Conservation (phyloP, 495 filamentous ascomycete genomes). For the Talaromyces stipitatus region DNA sequence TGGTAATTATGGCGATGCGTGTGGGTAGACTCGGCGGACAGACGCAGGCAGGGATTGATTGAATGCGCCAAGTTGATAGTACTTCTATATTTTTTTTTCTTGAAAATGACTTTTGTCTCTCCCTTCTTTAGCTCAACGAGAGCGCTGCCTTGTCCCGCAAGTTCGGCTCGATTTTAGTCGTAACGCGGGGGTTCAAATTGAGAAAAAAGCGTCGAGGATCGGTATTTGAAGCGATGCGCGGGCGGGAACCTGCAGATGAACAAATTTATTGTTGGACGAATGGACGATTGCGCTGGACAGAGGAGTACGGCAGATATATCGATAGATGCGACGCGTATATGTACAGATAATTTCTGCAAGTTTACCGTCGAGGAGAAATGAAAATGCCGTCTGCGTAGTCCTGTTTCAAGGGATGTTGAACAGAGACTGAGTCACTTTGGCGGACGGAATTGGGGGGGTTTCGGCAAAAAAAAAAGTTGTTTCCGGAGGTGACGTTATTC, state of each 20-base stretch:
- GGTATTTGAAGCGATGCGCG: conserved; percentile 1
- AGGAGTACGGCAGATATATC: background rate
- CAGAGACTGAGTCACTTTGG: conserved; percentile 1
- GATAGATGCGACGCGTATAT: background rate
- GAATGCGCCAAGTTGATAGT: conserved; percentile 6
- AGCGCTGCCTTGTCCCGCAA: background rate
- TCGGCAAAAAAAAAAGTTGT: background rate
- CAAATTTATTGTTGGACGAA: conserved; percentile 2
- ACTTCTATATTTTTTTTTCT: background rate
- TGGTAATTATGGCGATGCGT: background rate
- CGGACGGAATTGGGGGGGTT: background rate
- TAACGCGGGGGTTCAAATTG: background rate
- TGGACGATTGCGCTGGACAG: background rate
- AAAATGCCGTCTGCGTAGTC: background rate
- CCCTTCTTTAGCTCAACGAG: conserved; percentile 4
- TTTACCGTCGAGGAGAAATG: background rate
- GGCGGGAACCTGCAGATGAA: conserved; percentile 4
- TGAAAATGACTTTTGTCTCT: background rate
- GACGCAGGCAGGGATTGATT: background rate
- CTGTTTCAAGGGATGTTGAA: background rate
- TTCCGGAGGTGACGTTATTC: conserved; percentile 1
- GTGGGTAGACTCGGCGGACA: background rate
- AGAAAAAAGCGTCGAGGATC: background rate
- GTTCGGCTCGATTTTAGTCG: background rate
- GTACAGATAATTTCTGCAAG: background rate